A percentile compares a stretch with the other conserved stretches of the same genome.
These are phyloP conservation scores for Alternaria dauci DNA, from an alignment of 2,329 filamentous ascomycete species.

Conservation along the genomic window DNA sequence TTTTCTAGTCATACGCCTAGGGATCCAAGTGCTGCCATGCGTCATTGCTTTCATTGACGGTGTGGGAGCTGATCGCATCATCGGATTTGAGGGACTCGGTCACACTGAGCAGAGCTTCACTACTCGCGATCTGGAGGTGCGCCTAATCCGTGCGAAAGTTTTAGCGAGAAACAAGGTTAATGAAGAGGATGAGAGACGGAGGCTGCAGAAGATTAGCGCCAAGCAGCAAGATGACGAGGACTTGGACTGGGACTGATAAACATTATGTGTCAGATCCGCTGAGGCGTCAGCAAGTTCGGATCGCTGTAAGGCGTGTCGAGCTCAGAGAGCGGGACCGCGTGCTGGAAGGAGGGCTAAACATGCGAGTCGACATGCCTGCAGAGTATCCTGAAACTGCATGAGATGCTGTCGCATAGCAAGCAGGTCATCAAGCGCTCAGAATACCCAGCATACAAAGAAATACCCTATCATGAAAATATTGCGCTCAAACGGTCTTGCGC, in stretches of 20 bases:
- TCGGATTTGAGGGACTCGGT: slow-evolving; percentile 67
- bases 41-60: slow-evolving; percentile 66
- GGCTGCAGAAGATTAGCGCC: slow-evolving; percentile 42
- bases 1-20: slow-evolving; percentile 66
- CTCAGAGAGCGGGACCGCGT: neutral
- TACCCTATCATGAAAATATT: neutral
- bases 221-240: slow-evolving; percentile 53
- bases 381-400: neutral
- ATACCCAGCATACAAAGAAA: neutral
- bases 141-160: slow-evolving; percentile 61
- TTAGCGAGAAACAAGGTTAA: slow-evolving; percentile 62
- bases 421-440: neutral
- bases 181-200: slow-evolving; percentile 52
- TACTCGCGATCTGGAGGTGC: slow-evolving; percentile 62
- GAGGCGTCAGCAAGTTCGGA: neutral
- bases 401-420: neutral
- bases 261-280: neutral
- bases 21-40: slow-evolving; percentile 66
- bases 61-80: slow-evolving; percentile 63
- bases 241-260: slow-evolving; percentile 61
- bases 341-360: neutral
- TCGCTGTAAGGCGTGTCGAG: neutral
- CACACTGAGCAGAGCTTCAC: slow-evolving; percentile 63
- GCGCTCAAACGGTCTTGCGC: neutral
- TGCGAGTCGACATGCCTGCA: neutral